A percentile compares a stretch with the other conserved stretches of the same genome.
phyloP scores from a whole-genome alignment of 2,329 filamentous ascomycete species.

The Mycosphaerella sp. region DNA sequence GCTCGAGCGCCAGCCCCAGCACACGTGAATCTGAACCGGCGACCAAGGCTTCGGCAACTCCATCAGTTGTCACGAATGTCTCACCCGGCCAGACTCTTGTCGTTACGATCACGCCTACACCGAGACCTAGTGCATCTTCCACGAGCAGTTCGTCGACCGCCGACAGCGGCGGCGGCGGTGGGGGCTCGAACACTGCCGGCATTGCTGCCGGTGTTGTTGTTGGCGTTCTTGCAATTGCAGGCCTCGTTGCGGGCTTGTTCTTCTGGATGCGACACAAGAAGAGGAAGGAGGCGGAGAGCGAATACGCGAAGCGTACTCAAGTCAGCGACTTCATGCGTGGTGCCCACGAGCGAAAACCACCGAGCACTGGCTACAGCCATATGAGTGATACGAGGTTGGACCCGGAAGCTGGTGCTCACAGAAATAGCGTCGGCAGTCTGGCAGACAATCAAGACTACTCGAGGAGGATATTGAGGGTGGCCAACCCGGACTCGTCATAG shows the following conservation, averaged over 20 bases:
- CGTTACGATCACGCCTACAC: conserved; percentile 30
- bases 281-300: conserved; percentile 73
- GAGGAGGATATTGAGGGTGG: conserved; percentile 87
- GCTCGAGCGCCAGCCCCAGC: too few relatives aligned
- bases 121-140: conserved; percentile 40
- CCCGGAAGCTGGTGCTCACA: conserved; percentile 52
- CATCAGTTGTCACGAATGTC: conserved; percentile 30
- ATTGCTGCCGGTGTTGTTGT: conserved; percentile 87
- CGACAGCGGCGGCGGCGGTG: conserved; percentile 15
- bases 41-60: conserved; percentile 15
- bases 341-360: conserved; percentile 47
- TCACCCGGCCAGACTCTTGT: conserved; percentile 34
- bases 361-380: conserved; percentile 59
- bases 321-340: conserved; percentile 66
- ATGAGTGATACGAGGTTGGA: conserved; percentile 85
- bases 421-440: conserved; percentile 80
- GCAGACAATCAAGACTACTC: conserved; percentile 91
- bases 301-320: conserved; percentile 74
- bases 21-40: conserved; percentile 11
- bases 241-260: conserved; percentile 61
- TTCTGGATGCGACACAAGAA: conserved; percentile 71
- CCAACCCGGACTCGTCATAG: conserved; percentile 30
- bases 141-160: conserved; percentile 39
- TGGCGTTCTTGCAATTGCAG: conserved; percentile 65
- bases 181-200: conserved; percentile 62